Evolutionary conservation across 768 basidiomycete species (phyloP).

Genomic region (Aureoboletus auriporus): DNA sequence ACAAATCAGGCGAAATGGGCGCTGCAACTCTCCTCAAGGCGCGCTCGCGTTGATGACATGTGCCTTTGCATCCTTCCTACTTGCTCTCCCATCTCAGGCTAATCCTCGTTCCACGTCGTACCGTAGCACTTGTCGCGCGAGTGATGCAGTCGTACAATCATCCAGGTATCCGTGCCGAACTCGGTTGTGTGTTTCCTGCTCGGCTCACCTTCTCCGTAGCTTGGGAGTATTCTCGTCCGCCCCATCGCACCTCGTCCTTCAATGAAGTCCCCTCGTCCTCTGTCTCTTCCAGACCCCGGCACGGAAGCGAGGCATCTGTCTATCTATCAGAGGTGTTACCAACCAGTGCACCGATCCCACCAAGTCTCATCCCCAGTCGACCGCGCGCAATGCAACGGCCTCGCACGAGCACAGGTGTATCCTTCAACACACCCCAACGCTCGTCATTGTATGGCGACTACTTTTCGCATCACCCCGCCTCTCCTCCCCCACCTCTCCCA

Average conservation of each 20-base stretch:
- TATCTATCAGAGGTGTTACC: neutral
- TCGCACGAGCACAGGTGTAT: constrained; percentile 4
- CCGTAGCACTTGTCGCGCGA: neutral
- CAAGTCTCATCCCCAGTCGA: constrained; percentile 22
- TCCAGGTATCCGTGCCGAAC: constrained; percentile 17
- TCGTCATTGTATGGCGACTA: constrained; percentile 28
- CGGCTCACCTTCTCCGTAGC: constrained; percentile 11
- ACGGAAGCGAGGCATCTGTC: constrained; percentile 16
- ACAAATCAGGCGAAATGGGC: constrained; percentile 21
- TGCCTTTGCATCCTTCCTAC: neutral
- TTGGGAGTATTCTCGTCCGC: constrained; percentile 16
- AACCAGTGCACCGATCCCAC: constrained; percentile 13
- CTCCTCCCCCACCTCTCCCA: constrained; percentile 28
- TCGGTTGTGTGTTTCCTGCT: neutral
- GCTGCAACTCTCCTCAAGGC: constrained; percentile 7
- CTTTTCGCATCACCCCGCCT: constrained; percentile 11
- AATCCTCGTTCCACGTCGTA: neutral
- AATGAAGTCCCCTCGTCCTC: neutral
- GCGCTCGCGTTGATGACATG: constrained; percentile 1
- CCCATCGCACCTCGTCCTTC: constrained; percentile 20
- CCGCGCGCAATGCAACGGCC: constrained; percentile 14
- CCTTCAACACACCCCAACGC: constrained; percentile 10
- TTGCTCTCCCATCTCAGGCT: neutral
- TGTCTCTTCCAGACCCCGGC: constrained; percentile 17
- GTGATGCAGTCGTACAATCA: constrained; percentile 32